Evolutionary conservation across 164 flowering plant species (phyloP).

Genomic region (Kingdonia uniflora): DNA sequence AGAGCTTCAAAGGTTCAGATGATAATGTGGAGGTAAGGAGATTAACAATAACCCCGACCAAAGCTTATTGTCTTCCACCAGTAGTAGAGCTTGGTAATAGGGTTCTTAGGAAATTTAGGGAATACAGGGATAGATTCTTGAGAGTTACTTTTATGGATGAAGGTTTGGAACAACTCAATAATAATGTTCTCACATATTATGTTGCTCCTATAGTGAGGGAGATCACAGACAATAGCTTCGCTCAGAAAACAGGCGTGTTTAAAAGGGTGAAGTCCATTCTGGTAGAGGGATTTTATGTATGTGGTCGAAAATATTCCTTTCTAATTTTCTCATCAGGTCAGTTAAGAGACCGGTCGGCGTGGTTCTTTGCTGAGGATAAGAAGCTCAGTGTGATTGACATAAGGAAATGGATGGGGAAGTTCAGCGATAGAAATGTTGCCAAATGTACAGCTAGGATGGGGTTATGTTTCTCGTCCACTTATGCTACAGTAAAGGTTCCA

Average conservation of each 20-base stretch:
- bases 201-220: constrained; percentile 59
- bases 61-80: constrained; percentile 87
- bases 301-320: constrained; percentile 74
- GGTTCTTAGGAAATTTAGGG: constrained; percentile 61
- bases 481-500: constrained; percentile 80
- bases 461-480: constrained; percentile 91
- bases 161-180: constrained; percentile 58
- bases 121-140: constrained; percentile 62
- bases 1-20: constrained; percentile 23
- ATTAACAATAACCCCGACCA: constrained; percentile 76
- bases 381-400: constrained; percentile 24
- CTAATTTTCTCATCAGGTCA: constrained; percentile 90
- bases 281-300: constrained; percentile 57
- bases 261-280: constrained; percentile 48
- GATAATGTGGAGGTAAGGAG: constrained; percentile 68
- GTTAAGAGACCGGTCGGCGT: constrained; percentile 82
- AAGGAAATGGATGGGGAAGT: constrained; percentile 80
- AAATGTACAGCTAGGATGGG: constrained; percentile 98
- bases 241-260: constrained; percentile 57
- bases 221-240: constrained; percentile 28
- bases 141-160: constrained; percentile 98
- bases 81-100: constrained; percentile 88
- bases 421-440: constrained; percentile 49
- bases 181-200: constrained; percentile 37
- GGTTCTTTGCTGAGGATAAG: constrained; percentile 81